A percentile compares a stretch with the other conserved stretches of the same genome.
Conservation (phyloP, 164 flowering plant species). For the Nymphaea thermarum region DNA sequence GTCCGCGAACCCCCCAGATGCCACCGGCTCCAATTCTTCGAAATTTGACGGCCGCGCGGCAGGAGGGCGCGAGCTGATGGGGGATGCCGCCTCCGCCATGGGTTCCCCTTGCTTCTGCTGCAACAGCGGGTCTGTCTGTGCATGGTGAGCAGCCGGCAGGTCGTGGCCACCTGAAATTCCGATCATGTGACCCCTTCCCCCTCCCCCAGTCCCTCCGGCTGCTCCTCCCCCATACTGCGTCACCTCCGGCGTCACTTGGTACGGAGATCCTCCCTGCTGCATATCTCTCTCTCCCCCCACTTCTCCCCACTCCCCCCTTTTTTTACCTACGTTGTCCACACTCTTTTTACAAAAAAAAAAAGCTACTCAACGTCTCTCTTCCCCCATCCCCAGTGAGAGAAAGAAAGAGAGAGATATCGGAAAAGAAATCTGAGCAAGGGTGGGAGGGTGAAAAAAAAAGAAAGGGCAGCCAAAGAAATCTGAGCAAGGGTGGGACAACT, state of each 20-base stretch:
- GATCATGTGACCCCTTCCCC: conserved; percentile 9
- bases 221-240: conserved; percentile 4
- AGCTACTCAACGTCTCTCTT: too few relatives aligned
- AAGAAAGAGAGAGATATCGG: neutral
- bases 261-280: conserved; percentile 40
- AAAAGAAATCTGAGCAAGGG: neutral
- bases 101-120: neutral
- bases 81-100: conserved; percentile 25
- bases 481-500: conserved; percentile 26
- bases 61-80: conserved; percentile 41
- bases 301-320: neutral
- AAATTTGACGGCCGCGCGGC: conserved; percentile 12
- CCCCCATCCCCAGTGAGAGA: neutral
- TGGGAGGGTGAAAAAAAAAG: neutral
- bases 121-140: neutral
- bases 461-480: conserved; percentile 11
- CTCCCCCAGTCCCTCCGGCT: neutral
- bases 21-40: conserved; percentile 25
- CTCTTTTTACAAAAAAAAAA: too few relatives aligned
- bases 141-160: conserved; percentile 5
- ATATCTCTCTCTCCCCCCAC: conserved; percentile 6
- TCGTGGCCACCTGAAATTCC: conserved; percentile 4
- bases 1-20: conserved; percentile 11
- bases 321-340: too few relatives aligned
- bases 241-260: conserved; percentile 25